Conservation (phyloP, 495 filamentous ascomycete species). For the Neurospora pannonica region DNA sequence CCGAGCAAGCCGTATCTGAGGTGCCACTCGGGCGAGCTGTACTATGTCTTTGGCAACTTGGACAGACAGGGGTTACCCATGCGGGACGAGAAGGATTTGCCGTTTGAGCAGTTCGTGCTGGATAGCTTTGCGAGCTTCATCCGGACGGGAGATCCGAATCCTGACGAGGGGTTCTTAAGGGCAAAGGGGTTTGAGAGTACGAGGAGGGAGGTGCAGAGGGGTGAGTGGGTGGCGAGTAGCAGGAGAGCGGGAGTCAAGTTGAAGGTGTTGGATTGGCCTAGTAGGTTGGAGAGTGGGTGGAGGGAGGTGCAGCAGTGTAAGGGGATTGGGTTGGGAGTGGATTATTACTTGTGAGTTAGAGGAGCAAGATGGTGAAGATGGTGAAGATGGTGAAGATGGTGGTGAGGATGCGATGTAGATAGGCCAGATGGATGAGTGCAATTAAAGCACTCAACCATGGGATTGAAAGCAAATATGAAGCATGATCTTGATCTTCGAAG, state of each 20-base stretch:
- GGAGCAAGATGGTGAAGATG: background rate
- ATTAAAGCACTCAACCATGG: background rate
- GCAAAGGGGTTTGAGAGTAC: slow-evolving; percentile 24
- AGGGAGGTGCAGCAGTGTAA: slow-evolving; percentile 26
- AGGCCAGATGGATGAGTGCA: background rate
- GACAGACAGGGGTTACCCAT: slow-evolving; percentile 21
- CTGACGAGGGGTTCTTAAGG: slow-evolving; percentile 16
- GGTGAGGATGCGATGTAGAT: background rate
- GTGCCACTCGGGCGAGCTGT: slow-evolving; percentile 29
- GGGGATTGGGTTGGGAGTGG: slow-evolving; percentile 19
- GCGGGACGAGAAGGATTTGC: slow-evolving; percentile 28
- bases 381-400: too few relatives aligned
- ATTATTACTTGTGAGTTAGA: slow-evolving; percentile 15
- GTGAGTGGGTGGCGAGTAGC: slow-evolving; percentile 20
- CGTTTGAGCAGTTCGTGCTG: slow-evolving; percentile 26
- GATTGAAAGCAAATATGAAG: background rate
- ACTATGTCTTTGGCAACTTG: slow-evolving; percentile 32
- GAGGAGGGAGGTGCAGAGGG: slow-evolving; percentile 4
- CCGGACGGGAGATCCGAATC: slow-evolving; percentile 28
- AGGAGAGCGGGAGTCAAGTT: slow-evolving; percentile 12
- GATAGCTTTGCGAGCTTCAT: slow-evolving; percentile 30
- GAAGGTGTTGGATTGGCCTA: slow-evolving; percentile 29
- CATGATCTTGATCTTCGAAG: background rate
- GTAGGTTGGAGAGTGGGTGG: slow-evolving; percentile 13
- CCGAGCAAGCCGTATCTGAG: slow-evolving; percentile 25